These are phyloP conservation scores for Ciborinia camelliae DNA, from an alignment of 2,329 filamentous ascomycete genomes.

Conservation along the genomic window DNA sequence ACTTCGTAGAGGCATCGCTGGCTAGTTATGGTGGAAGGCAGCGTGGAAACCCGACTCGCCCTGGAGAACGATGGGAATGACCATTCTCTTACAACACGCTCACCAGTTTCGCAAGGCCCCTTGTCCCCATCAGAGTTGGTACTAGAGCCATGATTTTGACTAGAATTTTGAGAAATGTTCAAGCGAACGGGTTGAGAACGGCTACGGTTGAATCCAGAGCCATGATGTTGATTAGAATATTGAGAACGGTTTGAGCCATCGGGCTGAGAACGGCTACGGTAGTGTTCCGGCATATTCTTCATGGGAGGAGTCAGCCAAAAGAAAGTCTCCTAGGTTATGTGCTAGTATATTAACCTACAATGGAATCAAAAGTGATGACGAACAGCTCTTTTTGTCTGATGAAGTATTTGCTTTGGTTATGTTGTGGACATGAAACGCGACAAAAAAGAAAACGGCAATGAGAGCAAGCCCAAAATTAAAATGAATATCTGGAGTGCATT, in stretches of 20 bases:
- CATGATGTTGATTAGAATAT: neutral
- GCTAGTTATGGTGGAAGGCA: no score
- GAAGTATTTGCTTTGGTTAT: neutral
- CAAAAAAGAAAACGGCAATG: neutral
- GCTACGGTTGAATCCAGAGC: no score
- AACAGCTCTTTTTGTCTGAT: neutral
- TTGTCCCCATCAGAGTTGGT: neutral
- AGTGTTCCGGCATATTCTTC: neutral
- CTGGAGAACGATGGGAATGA: neutral
- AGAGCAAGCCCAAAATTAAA: neutral
- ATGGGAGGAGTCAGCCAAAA: neutral
- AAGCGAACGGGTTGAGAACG: no score
- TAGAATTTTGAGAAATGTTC: neutral
- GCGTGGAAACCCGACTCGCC: no score
- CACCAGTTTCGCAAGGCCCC: neutral
- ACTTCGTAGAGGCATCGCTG: neutral
- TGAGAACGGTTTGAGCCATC: no score
- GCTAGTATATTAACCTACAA: neutral
- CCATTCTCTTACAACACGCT: neutral
- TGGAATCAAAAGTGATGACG: neutral
- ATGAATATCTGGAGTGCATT: neutral
- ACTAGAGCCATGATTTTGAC: neutral
- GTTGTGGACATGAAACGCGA: neutral
- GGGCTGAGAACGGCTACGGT: no score
- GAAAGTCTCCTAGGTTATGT: neutral